Percentiles rank a stretch among this genome's conserved stretches.
Conservation (phyloP, 1,284 basidiomycete species). For the Golubevia pallescens region DNA sequence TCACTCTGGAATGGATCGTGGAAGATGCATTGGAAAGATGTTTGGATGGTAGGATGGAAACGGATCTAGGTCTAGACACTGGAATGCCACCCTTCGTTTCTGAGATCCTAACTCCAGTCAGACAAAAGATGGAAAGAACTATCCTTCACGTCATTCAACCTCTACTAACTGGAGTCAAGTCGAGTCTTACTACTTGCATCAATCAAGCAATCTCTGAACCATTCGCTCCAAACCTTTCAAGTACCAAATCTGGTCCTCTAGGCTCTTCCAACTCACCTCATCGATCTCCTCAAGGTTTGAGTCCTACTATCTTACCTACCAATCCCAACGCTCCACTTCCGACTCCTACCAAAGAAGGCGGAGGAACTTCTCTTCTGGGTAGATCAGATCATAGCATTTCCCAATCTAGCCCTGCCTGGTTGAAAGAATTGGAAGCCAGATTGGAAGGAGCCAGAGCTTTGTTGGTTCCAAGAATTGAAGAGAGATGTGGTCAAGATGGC, state of each 20-base stretch:
- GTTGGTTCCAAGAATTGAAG: conserved; percentile 49
- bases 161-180: conserved; percentile 41
- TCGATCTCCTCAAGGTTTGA: not conserved
- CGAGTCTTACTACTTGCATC: conserved; percentile 36
- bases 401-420: conserved; percentile 27
- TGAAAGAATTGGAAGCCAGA: conserved; percentile 50
- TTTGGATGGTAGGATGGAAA: conserved; percentile 37
- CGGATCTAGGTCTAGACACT: conserved; percentile 27
- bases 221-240: conserved; percentile 14
- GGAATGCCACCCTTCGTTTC: conserved; percentile 56
- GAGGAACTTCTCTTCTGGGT: conserved; percentile 1
- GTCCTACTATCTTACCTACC: not conserved
- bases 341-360: too few relatives aligned
- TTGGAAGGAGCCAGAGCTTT: conserved; percentile 48
- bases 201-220: conserved; percentile 35
- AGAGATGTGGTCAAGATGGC: conserved; percentile 53
- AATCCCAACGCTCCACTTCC: too few relatives aligned
- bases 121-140: conserved; percentile 58
- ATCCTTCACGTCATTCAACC: conserved; percentile 61
- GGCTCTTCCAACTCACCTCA: too few relatives aligned
- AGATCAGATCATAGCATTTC: not conserved
- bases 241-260: too few relatives aligned
- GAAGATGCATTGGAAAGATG: conserved; percentile 60
- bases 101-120: conserved; percentile 58
- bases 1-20: conserved; percentile 56